A percentile compares a stretch with the other conserved stretches of the same genome.
Evolutionary conservation across 331 rosid species (phyloP).

Genomic region (Phaseolus coccineus): DNA sequence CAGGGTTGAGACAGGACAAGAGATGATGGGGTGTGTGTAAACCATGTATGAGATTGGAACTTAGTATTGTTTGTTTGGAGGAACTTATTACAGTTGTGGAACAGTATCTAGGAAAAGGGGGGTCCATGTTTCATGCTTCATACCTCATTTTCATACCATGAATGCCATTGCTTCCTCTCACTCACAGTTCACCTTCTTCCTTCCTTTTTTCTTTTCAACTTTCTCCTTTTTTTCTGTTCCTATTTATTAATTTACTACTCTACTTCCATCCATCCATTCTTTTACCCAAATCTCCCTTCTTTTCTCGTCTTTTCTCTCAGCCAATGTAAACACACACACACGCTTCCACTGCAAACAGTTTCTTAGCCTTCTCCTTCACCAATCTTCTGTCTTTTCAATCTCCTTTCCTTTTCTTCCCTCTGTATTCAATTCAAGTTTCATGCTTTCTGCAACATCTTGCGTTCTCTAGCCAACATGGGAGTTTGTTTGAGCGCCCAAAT

Average conservation of each 20-base stretch:
- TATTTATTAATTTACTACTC: not conserved
- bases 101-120: not conserved
- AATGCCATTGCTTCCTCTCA: not conserved
- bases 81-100: not conserved
- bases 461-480: constrained; percentile 66
- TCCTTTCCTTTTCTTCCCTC: not conserved
- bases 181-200: not conserved
- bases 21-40: not conserved
- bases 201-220: not conserved
- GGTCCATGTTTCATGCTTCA: not conserved
- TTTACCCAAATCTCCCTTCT: not conserved
- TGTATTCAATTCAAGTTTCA: constrained; percentile 5
- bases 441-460: constrained; percentile 33
- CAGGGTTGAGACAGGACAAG: too few relatives aligned
- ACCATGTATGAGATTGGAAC: not conserved
- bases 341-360: constrained; percentile 16
- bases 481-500: constrained; percentile 83
- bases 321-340: too few relatives aligned
- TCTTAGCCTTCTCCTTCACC: constrained; percentile 27
- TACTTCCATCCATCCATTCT: not conserved
- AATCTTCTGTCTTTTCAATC: constrained; percentile 4
- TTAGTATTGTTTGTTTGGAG: not conserved
- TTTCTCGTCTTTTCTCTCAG: too few relatives aligned
- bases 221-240: not conserved
- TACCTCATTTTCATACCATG: too few relatives aligned